Evolutionary conservation across 176 grass and related monocot species (phyloP).

Genomic region (Bromus sterilis): DNA sequence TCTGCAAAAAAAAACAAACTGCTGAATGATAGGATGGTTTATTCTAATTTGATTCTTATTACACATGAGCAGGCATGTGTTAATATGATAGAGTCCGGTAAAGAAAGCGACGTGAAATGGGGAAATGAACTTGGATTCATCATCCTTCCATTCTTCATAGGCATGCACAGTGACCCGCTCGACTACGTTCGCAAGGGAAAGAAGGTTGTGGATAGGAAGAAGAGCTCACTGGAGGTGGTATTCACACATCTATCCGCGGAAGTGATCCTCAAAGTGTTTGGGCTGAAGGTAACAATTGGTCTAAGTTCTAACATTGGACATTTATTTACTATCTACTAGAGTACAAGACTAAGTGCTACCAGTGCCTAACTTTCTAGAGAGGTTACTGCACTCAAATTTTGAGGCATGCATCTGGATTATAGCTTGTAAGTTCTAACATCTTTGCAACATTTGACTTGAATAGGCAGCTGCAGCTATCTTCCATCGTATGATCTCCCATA

Average conservation of each 20-base stretch:
- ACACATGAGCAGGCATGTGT: constrained; percentile 42
- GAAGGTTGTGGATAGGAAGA: constrained; percentile 59
- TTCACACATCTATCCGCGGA: constrained; percentile 51
- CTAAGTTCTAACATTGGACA: no score
- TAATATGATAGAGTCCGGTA: constrained; percentile 47
- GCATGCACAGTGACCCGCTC: constrained; percentile 38
- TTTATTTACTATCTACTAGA: no score
- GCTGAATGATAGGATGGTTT: not conserved
- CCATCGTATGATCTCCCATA: constrained; percentile 53
- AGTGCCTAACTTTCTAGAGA: not conserved
- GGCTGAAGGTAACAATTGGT: constrained; percentile 57
- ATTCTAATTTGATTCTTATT: not conserved
- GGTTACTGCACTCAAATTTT: not conserved
- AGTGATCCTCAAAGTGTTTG: constrained; percentile 53
- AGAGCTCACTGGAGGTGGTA: constrained; percentile 66
- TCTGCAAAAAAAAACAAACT: no score
- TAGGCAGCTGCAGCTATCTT: constrained; percentile 47
- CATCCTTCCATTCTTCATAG: constrained; percentile 48
- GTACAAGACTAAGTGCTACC: not conserved
- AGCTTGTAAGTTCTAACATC: constrained; percentile 3
- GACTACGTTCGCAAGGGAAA: constrained; percentile 71
- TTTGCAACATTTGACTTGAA: constrained; percentile 12
- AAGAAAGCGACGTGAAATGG: constrained; percentile 39
- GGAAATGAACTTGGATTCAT: constrained; percentile 65
- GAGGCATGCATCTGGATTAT: not conserved